phyloP scores from a whole-genome alignment of 1,284 basidiomycete species.

The Pyrrhoderma lamaoense region DNA sequence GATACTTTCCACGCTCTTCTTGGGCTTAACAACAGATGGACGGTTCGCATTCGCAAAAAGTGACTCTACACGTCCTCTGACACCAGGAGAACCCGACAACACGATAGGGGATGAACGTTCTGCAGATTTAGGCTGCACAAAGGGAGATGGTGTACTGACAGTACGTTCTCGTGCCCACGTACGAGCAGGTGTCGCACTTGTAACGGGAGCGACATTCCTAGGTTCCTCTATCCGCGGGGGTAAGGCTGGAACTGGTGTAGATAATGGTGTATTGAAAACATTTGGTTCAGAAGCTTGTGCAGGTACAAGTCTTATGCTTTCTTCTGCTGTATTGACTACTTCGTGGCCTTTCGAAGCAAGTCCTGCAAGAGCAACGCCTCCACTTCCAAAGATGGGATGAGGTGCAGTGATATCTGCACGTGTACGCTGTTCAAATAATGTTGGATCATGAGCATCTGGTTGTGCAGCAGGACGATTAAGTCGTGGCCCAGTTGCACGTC shows the following conservation, averaged over 20 bases:
- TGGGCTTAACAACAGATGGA: constrained; percentile 2
- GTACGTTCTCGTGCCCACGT: constrained; percentile 29
- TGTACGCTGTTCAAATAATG: constrained; percentile 56
- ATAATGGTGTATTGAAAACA: neutral
- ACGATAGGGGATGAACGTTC: constrained; percentile 18
- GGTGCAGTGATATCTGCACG: constrained; percentile 37
- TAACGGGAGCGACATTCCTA: constrained; percentile 6
- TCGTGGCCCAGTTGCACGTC: constrained; percentile 60
- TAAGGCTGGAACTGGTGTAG: neutral
- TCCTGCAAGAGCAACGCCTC: constrained; percentile 67
- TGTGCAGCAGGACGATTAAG: constrained; percentile 66
- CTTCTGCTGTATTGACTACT: constrained; percentile 12
- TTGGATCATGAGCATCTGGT: constrained; percentile 54
- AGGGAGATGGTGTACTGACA: constrained; percentile 28
- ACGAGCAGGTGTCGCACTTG: constrained; percentile 18
- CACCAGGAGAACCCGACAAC: constrained; percentile 13
- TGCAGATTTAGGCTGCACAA: constrained; percentile 1
- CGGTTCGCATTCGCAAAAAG: constrained; percentile 12
- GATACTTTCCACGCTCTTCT: constrained; percentile 14
- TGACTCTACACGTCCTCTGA: constrained; percentile 14
- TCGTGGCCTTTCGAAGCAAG: constrained; percentile 34
- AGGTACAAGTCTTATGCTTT: neutral
- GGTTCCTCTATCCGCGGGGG: no score
- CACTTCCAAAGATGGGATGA: constrained; percentile 67
- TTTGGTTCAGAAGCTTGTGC: neutral